Percentiles rank a stretch among this genome's conserved stretches.
Conservation (phyloP, 345 rosid genomes). For the Citrus sinensis region DNA sequence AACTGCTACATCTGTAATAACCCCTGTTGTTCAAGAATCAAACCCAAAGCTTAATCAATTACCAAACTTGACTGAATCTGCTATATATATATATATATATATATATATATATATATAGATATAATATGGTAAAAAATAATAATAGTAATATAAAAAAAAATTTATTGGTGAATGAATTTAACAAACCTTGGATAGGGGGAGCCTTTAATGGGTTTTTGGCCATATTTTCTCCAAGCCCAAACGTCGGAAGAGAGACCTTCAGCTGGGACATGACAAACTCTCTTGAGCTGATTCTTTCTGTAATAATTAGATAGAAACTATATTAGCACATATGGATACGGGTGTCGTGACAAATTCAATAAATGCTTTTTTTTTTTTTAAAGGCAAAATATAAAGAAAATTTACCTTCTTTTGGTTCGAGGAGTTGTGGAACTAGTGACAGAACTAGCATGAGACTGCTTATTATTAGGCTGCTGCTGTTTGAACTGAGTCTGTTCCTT, state of each 20-base stretch:
- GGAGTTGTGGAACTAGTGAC: conserved; percentile 21
- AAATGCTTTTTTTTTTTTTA: too few relatives aligned
- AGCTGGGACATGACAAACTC: conserved; percentile 87
- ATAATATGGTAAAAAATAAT: too few relatives aligned
- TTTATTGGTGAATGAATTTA: neutral
- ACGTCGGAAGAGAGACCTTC: conserved; percentile 84
- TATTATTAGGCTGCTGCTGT: conserved; percentile 19
- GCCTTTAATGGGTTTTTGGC: conserved; percentile 99
- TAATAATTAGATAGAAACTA: neutral
- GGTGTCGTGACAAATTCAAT: too few relatives aligned
- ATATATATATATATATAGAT: too few relatives aligned
- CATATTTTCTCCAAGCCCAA: conserved; percentile 99
- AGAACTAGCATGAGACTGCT: conserved; percentile 24
- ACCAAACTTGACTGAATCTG: neutral
- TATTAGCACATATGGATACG: neutral
- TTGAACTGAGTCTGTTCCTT: conserved; percentile 20
- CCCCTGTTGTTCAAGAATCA: conserved; percentile 51
- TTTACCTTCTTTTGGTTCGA: conserved; percentile 88
- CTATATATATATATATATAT: too few relatives aligned
- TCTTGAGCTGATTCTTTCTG: conserved; percentile 90
- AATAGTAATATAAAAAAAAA: neutral
- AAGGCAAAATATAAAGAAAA: neutral
- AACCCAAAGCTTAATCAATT: conserved; percentile 5
- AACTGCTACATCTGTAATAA: conserved; percentile 92
- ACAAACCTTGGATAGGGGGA: conserved; percentile 91